Conservation (phyloP, 345 rosid genomes). For the Syzygium jambos region DNA sequence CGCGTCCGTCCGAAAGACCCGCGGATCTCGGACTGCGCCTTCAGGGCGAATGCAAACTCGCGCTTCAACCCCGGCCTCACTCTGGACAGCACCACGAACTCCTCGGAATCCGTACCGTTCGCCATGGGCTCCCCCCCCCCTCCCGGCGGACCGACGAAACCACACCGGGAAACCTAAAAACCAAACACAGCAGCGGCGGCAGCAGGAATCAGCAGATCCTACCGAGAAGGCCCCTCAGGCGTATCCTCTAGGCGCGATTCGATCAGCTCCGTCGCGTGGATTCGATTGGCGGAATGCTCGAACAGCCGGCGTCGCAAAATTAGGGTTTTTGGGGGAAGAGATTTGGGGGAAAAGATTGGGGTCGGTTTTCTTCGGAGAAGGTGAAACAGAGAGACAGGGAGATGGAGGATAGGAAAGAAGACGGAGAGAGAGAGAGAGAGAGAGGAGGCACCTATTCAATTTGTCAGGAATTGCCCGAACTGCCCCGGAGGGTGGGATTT, state of each 20-base stretch:
- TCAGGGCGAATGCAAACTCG: slow-evolving; percentile 75
- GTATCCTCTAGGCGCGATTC: background rate
- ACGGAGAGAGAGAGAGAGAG: background rate
- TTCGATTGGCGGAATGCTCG: too few relatives aligned
- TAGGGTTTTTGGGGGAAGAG: slow-evolving; percentile 15
- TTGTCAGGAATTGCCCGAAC: background rate
- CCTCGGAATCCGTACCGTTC: slow-evolving; percentile 42
- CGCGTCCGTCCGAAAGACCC: slow-evolving; percentile 80
- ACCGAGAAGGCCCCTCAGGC: background rate
- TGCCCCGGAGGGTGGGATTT: background rate
- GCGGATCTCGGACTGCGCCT: slow-evolving; percentile 72
- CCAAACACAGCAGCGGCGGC: too few relatives aligned
- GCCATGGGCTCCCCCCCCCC: slow-evolving; percentile 25
- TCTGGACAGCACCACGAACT: slow-evolving; percentile 38
- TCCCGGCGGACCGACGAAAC: background rate
- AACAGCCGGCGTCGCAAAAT: background rate
- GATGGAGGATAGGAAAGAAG: background rate
- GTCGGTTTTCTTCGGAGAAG: slow-evolving; percentile 11
- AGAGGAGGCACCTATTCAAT: background rate
- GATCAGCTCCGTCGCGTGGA: background rate
- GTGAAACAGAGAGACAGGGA: slow-evolving; percentile 1
- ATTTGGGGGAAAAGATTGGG: background rate
- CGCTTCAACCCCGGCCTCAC: slow-evolving; percentile 78
- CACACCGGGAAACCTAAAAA: background rate
- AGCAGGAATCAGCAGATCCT: too few relatives aligned